These are phyloP conservation scores for Zymoseptoria crescenta DNA, from an alignment of 2,329 filamentous ascomycete species.

Conservation along the genomic window DNA sequence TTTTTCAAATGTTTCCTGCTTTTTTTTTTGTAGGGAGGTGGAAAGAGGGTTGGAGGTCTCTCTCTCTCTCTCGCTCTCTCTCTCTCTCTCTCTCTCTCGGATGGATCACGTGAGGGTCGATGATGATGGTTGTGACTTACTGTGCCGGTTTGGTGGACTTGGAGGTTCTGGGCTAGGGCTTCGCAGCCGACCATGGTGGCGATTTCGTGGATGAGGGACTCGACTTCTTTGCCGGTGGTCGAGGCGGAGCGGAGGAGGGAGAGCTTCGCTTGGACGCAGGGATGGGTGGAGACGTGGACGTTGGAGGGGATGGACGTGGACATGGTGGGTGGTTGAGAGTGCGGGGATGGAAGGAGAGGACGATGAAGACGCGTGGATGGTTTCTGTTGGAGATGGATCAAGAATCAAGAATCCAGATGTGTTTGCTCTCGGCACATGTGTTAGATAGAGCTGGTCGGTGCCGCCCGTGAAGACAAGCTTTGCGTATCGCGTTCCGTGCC, in stretches of 20 bases:
- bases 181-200: slow-evolving; percentile 74
- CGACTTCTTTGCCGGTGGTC: slow-evolving; percentile 66
- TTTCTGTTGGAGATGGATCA: too few species aligned
- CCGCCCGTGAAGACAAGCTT: not conserved
- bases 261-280: slow-evolving; percentile 80
- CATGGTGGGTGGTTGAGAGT: slow-evolving; percentile 6
- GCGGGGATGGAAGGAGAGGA: not conserved
- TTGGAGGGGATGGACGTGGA: slow-evolving; percentile 31
- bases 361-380: too few species aligned
- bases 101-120: not conserved
- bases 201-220: slow-evolving; percentile 78
- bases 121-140: slow-evolving; percentile 43
- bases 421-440: too few species aligned
- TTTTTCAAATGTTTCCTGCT: too few species aligned
- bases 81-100: not conserved
- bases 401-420: too few species aligned
- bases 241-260: slow-evolving; percentile 73
- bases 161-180: slow-evolving; percentile 60
- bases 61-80: too few species aligned
- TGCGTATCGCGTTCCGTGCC: not conserved
- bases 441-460: too few species aligned
- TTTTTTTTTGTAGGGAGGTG: too few species aligned
- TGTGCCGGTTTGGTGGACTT: slow-evolving; percentile 50
- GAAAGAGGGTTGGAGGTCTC: too few species aligned
- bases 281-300: slow-evolving; percentile 73